These are phyloP conservation scores for Erysimum cheiri DNA, from an alignment of 441 rosid species.

Conservation along the genomic window DNA sequence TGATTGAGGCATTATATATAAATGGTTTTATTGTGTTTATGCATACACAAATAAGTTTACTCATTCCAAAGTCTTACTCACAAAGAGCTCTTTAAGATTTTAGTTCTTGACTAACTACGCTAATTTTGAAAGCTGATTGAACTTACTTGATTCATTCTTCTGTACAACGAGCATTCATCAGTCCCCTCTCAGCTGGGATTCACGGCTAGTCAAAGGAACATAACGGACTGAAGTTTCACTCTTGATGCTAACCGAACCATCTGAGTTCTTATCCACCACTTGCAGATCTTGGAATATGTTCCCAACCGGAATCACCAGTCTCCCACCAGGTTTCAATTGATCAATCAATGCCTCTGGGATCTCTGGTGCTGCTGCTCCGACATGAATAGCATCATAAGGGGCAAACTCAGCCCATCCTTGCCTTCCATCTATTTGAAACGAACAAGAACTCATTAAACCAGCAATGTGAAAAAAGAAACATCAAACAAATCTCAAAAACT, in stretches of 20 bases:
- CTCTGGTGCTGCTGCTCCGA: slow-evolving; percentile 94
- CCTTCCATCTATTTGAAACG: slow-evolving; percentile 70
- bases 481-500: slow-evolving; percentile 6
- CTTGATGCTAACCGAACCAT: slow-evolving; percentile 67
- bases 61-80: slow-evolving; percentile 7
- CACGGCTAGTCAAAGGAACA: slow-evolving; percentile 90
- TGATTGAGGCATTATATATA: background rate
- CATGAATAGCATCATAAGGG: slow-evolving; percentile 92
- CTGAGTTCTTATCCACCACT: slow-evolving; percentile 74
- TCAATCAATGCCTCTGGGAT: slow-evolving; percentile 80
- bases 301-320: slow-evolving; percentile 95
- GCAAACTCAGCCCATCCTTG: slow-evolving; percentile 87
- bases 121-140: slow-evolving; percentile 7
- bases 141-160: slow-evolving; percentile 12
- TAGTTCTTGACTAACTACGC: background rate
- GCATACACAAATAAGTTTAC: background rate
- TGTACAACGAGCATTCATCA: slow-evolving; percentile 37
- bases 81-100: background rate
- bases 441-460: background rate
- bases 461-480: background rate
- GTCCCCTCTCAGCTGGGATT: slow-evolving; percentile 65
- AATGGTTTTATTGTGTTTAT: slow-evolving; percentile 1
- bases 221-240: slow-evolving; percentile 81
- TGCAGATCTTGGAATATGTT: slow-evolving; percentile 75
- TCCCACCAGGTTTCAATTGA: slow-evolving; percentile 91